These are phyloP conservation scores for Brasilioporus rufonigricans DNA, from an alignment of 768 basidiomycete species.

Conservation along the genomic window DNA sequence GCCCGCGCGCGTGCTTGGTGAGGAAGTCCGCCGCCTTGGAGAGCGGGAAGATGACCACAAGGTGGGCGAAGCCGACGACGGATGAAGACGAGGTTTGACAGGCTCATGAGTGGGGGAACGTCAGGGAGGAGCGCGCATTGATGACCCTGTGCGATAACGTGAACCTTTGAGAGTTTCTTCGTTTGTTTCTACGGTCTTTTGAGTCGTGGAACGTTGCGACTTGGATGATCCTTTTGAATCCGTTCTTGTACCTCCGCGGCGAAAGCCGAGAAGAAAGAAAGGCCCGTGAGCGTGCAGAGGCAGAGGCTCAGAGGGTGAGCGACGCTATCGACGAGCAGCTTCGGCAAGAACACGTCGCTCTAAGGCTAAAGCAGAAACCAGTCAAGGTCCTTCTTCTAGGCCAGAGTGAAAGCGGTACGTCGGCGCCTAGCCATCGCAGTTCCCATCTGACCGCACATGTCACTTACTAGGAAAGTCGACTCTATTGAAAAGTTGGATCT, in stretches of 20 bases:
- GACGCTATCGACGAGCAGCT: conserved; percentile 78
- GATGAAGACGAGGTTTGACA: too few species aligned
- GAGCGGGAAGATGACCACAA: too few species aligned
- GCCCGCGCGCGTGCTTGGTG: too few species aligned
- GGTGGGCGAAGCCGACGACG: too few species aligned
- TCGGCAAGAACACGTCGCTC: conserved; percentile 52
- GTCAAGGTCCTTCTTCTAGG: conserved; percentile 75
- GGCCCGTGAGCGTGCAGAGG: conserved; percentile 57
- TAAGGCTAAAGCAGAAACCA: conserved; percentile 57
- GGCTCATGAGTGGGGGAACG: too few species aligned
- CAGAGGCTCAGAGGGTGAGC: conserved; percentile 59
- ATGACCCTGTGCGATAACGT: too few species aligned
- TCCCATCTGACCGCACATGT: neutral
- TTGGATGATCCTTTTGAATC: conserved; percentile 63
- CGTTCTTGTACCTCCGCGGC: conserved; percentile 63
- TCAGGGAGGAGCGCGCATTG: too few species aligned
- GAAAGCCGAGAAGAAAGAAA: conserved; percentile 59
- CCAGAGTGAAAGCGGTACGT: conserved; percentile 66
- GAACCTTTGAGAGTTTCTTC: too few species aligned
- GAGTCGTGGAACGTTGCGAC: conserved; percentile 27
- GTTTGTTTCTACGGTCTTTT: too few species aligned
- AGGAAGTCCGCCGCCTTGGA: too few species aligned
- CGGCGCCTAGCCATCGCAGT: neutral
- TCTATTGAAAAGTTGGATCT: conserved; percentile 65
- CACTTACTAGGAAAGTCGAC: conserved; percentile 59